These are phyloP conservation scores for Pulveroboletus frians DNA, from an alignment of 768 basidiomycete genomes.

Conservation along the genomic window DNA sequence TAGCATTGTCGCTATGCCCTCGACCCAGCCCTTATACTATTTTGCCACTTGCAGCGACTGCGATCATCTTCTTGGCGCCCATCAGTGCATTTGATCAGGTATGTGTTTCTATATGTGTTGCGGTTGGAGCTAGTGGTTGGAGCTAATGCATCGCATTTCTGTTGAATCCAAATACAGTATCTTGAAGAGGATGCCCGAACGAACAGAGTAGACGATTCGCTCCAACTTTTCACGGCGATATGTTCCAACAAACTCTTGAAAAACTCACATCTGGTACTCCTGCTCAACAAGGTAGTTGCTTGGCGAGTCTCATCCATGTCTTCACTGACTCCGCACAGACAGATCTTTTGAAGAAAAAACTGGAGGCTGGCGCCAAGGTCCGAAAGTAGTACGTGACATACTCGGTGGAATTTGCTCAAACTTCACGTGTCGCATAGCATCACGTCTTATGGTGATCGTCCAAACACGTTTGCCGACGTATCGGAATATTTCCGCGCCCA, in stretches of 20 bases:
- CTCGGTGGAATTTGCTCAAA: background rate
- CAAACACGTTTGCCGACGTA: conserved; percentile 66
- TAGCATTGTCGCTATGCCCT: conserved; percentile 13
- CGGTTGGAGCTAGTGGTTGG: background rate
- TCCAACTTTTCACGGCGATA: conserved; percentile 70
- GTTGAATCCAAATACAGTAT: conserved; percentile 43
- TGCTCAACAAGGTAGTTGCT: conserved; percentile 66
- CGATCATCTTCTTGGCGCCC: conserved; percentile 83
- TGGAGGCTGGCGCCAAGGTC: conserved; percentile 61
- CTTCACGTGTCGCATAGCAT: conserved; percentile 41
- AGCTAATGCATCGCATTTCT: conserved; percentile 9
- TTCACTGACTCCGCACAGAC: conserved; percentile 37
- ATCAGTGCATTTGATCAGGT: conserved; percentile 87
- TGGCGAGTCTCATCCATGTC: conserved; percentile 1
- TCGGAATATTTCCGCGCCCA: conserved; percentile 82
- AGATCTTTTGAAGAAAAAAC: conserved; percentile 68
- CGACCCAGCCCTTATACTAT: conserved; percentile 8
- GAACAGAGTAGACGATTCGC: conserved; percentile 77
- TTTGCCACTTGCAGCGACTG: conserved; percentile 48
- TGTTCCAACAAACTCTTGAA: conserved; percentile 72
- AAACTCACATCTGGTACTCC: conserved; percentile 65
- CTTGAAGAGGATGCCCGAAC: conserved; percentile 76
- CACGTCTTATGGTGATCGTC: conserved; percentile 69
- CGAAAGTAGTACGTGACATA: conserved; percentile 63
- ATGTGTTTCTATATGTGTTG: conserved; percentile 12